These are phyloP conservation scores for Artemisia argyi DNA, from an alignment of 129 eudicot species.

Conservation along the genomic window DNA sequence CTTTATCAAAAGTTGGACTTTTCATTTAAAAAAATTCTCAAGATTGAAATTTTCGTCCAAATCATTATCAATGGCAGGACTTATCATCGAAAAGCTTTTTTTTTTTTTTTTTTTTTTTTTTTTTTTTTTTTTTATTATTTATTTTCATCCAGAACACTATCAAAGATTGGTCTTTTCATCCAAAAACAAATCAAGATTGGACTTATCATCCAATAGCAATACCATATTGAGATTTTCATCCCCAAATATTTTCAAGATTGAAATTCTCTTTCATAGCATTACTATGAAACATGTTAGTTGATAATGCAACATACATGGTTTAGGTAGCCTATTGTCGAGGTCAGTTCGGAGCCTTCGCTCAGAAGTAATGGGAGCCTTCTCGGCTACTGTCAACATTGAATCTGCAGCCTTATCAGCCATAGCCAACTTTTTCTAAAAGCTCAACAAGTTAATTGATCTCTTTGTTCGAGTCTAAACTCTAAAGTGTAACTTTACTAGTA, in stretches of 20 bases:
- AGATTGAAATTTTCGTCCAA: neutral
- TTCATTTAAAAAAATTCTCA: neutral
- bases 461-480: neutral
- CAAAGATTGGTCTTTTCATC: conserved; percentile 1
- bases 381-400: conserved; percentile 46
- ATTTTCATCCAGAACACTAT: neutral
- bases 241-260: neutral
- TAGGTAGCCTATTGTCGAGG: conserved; percentile 49
- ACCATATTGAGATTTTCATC: conserved; percentile 3
- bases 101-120: no score
- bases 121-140: neutral
- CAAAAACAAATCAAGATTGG: neutral
- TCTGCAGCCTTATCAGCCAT: conserved; percentile 46
- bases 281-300: neutral
- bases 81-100: neutral
- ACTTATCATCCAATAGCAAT: neutral
- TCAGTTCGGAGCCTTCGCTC: conserved; percentile 41
- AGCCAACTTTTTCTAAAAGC: neutral
- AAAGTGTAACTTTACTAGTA: conserved; percentile 4
- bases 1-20: neutral
- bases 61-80: neutral
- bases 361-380: conserved; percentile 45
- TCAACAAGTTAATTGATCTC: conserved; percentile 1
- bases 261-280: neutral
- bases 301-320: conserved; percentile 42